Evolutionary conservation across 2,329 filamentous ascomycete species (phyloP).

Genomic region (Westerdykella ornata): DNA sequence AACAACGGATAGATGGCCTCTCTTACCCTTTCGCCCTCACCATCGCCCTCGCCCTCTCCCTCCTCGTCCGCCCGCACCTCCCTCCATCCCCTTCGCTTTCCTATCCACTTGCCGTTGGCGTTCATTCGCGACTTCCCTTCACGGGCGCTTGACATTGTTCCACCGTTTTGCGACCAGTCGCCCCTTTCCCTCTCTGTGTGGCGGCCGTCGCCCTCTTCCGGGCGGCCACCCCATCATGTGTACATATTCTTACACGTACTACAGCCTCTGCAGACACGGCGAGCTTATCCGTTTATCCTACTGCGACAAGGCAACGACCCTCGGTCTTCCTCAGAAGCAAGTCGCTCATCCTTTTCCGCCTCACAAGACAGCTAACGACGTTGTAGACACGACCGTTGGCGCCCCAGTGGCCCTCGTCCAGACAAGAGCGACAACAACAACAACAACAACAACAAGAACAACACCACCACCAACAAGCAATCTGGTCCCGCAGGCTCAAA

Average conservation of each 20-base stretch:
- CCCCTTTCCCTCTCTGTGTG: slow-evolving; percentile 1
- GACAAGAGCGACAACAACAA: slow-evolving; percentile 1
- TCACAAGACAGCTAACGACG: slow-evolving; percentile 3
- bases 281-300: slow-evolving; percentile 26
- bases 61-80: slow-evolving; percentile 3
- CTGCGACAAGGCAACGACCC: slow-evolving; percentile 25
- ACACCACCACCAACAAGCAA: not conserved
- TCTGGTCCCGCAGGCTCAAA: not conserved
- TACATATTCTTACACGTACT: slow-evolving; percentile 32
- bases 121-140: not conserved
- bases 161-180: not conserved
- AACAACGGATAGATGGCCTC: not conserved
- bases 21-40: too few relatives aligned
- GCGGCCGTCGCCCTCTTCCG: slow-evolving; percentile 6
- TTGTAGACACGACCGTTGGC: slow-evolving; percentile 14
- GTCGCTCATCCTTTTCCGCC: not conserved
- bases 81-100: not conserved
- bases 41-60: not conserved
- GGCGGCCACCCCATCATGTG: slow-evolving; percentile 25
- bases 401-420: slow-evolving; percentile 7
- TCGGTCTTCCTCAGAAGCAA: slow-evolving; percentile 16
- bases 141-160: not conserved
- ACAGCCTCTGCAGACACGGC: slow-evolving; percentile 26
- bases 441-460: not conserved
- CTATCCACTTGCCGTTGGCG: not conserved